Evolutionary conservation across 768 basidiomycete genomes (phyloP), one percentile per base, ranked within the genome.

Genomic region (Piloderma croceum): DNA sequence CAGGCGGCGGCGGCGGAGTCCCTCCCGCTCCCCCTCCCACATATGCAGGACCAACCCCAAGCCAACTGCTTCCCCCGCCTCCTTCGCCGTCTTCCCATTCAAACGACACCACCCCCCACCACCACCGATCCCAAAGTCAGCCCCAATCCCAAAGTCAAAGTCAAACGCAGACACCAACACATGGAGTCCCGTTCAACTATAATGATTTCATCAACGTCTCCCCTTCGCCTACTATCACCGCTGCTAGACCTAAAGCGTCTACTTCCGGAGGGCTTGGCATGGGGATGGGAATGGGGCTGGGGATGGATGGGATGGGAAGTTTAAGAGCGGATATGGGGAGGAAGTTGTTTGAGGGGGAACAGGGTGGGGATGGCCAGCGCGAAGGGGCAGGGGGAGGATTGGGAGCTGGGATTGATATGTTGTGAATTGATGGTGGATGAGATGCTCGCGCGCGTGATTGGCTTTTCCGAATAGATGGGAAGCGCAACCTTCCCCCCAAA

Each of bases 121-220:
- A 7, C 60, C 57, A 11, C 55, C 59, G 22, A 18, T 24, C 24
- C 12, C 38, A 37, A n/a, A 24, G 7, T 18, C 46, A 38, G 35
- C 31, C 38, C 15, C 27, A 31, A 25, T 27, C 22, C 20, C 32
- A 15, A 35, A 45, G 22, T 4, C 11, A 12, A 17, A 50, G 52
- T 27, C 41, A 45, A n/a, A 65, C 54, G 39, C 58, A 60, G 17
- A 62, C 67, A 31, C 65, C 66, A 6, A 65, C 64, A 3, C 65
- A 65, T 20, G 61, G 46, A 25, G 60, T 47, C 49, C 60, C 50
- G 60, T 83, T 86, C 61, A 81, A 83, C 56, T 66, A 83, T 43
- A 73, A 73, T 47, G 83, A 86, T 42, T 87, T 77, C 55, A 76
- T 85, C 53, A 78, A 86, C 49, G 79, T 79, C 25, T 84, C 83